These are phyloP conservation scores for Globomyces pollinis-pini DNA, from an alignment of 192 early-diverging fungal species.

Conservation along the genomic window DNA sequence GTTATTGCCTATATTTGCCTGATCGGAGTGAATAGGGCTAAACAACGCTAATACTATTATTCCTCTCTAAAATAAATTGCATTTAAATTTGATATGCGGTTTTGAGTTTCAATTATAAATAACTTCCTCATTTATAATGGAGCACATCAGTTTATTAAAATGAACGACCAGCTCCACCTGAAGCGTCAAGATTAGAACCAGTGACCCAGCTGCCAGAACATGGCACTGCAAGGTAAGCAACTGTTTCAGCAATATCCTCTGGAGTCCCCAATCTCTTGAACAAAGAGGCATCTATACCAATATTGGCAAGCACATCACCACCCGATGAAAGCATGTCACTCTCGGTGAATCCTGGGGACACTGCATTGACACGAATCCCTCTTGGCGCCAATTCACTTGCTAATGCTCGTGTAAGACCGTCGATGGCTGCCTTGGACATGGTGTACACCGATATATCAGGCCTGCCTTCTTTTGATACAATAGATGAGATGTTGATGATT, in stretches of 20 bases:
- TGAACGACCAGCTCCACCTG: neutral
- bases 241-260: constrained; percentile 24
- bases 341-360: constrained; percentile 24
- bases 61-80: no score
- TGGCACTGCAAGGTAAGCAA: constrained; percentile 14
- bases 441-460: constrained; percentile 19
- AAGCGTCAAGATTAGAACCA: neutral
- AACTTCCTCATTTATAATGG: no score
- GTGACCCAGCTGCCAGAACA: constrained; percentile 5
- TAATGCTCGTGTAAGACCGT: constrained; percentile 23
- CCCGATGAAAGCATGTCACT: constrained; percentile 11
- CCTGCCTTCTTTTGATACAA: constrained; percentile 9
- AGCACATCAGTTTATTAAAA: no score
- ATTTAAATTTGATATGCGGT: no score
- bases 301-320: constrained; percentile 3
- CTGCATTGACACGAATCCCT: constrained; percentile 28
- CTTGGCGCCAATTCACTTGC: constrained; percentile 25
- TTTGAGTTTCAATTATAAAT: no score
- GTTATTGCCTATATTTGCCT: constrained; percentile 27
- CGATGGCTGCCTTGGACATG: constrained; percentile 23
- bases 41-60: constrained; percentile 44
- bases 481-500: constrained; percentile 14
- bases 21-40: constrained; percentile 29
- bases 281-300: neutral
- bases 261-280: constrained; percentile 25